These are phyloP conservation scores for Lophium mytilinum DNA, from an alignment of 495 filamentous ascomycete genomes.

Conservation along the genomic window DNA sequence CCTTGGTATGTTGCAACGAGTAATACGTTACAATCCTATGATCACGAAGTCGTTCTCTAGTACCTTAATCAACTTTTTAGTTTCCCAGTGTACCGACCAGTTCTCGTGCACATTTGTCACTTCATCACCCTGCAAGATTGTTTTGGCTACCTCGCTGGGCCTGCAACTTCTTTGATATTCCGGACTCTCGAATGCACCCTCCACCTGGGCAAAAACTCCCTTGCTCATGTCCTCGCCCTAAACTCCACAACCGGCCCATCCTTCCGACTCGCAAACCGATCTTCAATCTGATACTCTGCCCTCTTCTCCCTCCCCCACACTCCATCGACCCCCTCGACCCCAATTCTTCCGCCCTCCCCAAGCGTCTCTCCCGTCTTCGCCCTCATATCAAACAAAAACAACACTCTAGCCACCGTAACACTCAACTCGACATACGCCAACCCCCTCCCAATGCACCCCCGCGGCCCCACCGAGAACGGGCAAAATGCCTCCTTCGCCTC, in stretches of 20 bases:
- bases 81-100: too few species aligned
- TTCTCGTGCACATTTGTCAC: too few species aligned
- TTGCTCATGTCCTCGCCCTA: not conserved
- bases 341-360: slow-evolving; percentile 32
- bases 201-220: too few species aligned
- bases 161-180: not conserved
- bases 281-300: slow-evolving; percentile 47
- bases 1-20: too few species aligned
- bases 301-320: slow-evolving; percentile 35
- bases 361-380: slow-evolving; percentile 4
- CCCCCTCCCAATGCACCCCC: slow-evolving; percentile 26
- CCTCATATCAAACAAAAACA: slow-evolving; percentile 24
- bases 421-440: slow-evolving; percentile 27
- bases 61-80: too few species aligned
- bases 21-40: too few species aligned
- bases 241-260: slow-evolving; percentile 52
- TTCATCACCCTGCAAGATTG: not conserved
- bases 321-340: slow-evolving; percentile 20
- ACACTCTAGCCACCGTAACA: slow-evolving; percentile 22
- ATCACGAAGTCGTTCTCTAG: too few species aligned
- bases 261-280: slow-evolving; percentile 51
- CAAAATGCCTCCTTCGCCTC: slow-evolving; percentile 20
- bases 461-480: slow-evolving; percentile 27
- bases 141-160: slow-evolving; percentile 19
- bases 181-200: too few species aligned